A percentile compares a stretch with the other conserved stretches of the same genome.
Conservation (phyloP, 2,329 filamentous ascomycete genomes). For the Chrysoporthe deuterocubensis region DNA sequence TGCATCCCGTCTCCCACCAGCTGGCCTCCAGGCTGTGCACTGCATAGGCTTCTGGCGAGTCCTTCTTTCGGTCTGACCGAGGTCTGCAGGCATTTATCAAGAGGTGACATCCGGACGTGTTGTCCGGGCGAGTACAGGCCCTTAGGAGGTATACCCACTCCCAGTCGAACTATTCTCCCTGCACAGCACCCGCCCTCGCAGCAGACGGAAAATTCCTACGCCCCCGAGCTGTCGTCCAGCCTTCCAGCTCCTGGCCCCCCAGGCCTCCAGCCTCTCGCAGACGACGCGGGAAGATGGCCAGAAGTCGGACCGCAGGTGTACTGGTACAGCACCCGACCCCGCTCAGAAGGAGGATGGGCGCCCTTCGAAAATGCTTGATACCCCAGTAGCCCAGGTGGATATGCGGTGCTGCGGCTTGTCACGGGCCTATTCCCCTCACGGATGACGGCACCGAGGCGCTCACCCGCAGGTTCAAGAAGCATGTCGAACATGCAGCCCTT, state of each 20-base stretch:
- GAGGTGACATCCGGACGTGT: constrained; percentile 2
- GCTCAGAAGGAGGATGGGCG: not conserved
- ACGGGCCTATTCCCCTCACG: constrained; percentile 7
- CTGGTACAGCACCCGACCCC: not conserved
- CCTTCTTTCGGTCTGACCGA: constrained; percentile 5
- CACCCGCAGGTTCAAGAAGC: constrained; percentile 4
- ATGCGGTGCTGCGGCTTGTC: constrained; percentile 3
- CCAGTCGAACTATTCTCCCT: not conserved
- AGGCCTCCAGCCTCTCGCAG: not conserved
- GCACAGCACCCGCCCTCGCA: no score
- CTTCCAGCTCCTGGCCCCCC: not conserved
- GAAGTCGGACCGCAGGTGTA: not conserved
- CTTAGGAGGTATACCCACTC: not conserved
- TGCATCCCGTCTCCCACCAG: not conserved
- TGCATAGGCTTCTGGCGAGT: not conserved
- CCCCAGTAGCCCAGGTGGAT: not conserved
- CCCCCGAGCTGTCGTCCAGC: not conserved
- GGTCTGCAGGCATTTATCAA: constrained; percentile 10
- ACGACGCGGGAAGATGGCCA: not conserved
- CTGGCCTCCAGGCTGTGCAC: not conserved
- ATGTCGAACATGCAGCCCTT: constrained; percentile 2
- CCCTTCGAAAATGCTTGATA: not conserved
- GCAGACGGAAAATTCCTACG: not conserved
- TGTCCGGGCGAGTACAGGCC: constrained; percentile 3
- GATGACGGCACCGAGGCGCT: constrained; percentile 9